phyloP scores from a whole-genome alignment of 129 eudicot genomes.

The Flaveria ramosissima region DNA sequence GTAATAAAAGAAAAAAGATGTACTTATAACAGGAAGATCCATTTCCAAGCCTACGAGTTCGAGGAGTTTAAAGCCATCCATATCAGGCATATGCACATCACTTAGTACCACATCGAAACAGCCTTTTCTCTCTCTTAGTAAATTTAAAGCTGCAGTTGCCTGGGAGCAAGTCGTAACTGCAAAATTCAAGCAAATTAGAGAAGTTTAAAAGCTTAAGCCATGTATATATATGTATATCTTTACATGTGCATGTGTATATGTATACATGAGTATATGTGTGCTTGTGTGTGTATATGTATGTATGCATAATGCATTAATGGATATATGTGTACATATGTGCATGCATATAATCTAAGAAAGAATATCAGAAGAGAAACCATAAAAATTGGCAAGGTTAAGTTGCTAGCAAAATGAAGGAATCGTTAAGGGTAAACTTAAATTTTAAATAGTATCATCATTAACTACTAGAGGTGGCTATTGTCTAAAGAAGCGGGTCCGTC shows the following conservation, averaged over 20 bases:
- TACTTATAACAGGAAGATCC: slow-evolving; percentile 88
- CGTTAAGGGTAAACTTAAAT: not conserved
- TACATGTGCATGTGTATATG: too few species aligned
- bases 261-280: too few species aligned
- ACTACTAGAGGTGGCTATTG: not conserved
- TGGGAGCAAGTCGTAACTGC: slow-evolving; percentile 71
- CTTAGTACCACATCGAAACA: slow-evolving; percentile 67
- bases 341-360: not conserved
- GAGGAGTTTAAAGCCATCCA: slow-evolving; percentile 82
- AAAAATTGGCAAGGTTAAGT: not conserved
- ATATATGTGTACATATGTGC: not conserved
- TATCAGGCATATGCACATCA: slow-evolving; percentile 85
- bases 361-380: not conserved
- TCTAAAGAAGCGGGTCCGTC: not conserved
- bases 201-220: not conserved
- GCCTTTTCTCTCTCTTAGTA: slow-evolving; percentile 63
- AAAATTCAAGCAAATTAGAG: slow-evolving; percentile 20
- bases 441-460: not conserved
- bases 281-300: not conserved
- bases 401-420: not conserved
- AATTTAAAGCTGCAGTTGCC: slow-evolving; percentile 64
- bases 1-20: slow-evolving; percentile 23
- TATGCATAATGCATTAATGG: not conserved
- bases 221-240: not conserved
- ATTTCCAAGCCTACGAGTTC: slow-evolving; percentile 80